phyloP scores from a whole-genome alignment of 1,139 yeast species.

The Kluyveromyces sp. region DNA sequence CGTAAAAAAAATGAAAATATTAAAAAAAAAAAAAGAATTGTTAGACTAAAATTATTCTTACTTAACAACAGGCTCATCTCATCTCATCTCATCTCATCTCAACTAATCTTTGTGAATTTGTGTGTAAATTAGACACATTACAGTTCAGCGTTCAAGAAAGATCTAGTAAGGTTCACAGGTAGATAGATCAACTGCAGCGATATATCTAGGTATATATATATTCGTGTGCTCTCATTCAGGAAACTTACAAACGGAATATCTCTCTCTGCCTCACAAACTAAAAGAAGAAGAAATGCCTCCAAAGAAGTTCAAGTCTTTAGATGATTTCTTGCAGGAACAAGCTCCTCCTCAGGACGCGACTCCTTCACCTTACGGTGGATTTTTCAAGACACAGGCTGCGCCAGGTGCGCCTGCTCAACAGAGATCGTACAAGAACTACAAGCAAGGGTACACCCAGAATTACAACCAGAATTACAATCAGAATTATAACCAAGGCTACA shows the following conservation, averaged over 20 bases:
- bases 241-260: no score
- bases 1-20: background rate
- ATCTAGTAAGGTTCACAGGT: no score
- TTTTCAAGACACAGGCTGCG: constrained; percentile 18
- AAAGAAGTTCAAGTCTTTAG: constrained; percentile 27
- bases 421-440: constrained; percentile 10
- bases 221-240: background rate
- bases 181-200: no score
- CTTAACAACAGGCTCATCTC: constrained; percentile 7
- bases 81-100: constrained; percentile 4
- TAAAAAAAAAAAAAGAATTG: background rate
- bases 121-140: no score
- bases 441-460: constrained; percentile 4
- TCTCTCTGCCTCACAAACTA: background rate
- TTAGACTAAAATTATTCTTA: background rate
- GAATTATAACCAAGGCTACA: constrained; percentile 8
- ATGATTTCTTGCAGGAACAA: constrained; percentile 25
- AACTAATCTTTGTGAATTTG: no score
- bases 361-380: constrained; percentile 30
- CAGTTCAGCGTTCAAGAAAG: background rate
- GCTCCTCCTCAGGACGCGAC: constrained; percentile 25
- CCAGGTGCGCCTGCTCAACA: constrained; percentile 13
- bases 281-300: constrained; percentile 24
- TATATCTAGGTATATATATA: no score
- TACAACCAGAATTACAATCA: constrained; percentile 7